Evolutionary conservation across 2,329 filamentous ascomycete genomes (phyloP), one percentile per base, ranked within the genome.

Genomic region (Fusarium abutilonis): DNA sequence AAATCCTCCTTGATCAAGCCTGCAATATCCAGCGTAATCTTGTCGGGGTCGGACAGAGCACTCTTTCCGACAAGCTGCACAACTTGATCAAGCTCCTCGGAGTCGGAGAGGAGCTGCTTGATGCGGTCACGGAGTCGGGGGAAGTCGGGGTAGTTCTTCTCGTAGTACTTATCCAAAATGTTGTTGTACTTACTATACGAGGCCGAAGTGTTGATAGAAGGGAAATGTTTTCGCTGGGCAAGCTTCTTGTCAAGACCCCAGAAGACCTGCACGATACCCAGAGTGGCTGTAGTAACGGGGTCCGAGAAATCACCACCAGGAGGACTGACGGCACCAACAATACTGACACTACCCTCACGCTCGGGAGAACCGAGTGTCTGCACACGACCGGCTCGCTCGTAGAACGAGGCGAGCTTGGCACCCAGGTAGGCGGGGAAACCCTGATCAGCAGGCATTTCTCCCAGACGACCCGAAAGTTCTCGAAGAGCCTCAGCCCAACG

Each of bases 211-310:
- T 99, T 99, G 83, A 99, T 93, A 29, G 93, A 97, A 6, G 95
- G 95, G 85, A 99, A 99, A 80, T 99, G 95, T 82, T 99, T 99
- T 72, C 95, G 89, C 81, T 98, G 95, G 19, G 95, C 95, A 59
- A 99, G 89, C 84, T 98, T 98, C 89, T 99, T 98, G 84, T 99
- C 95, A 46, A 98, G 86, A 85, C 95, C 95, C 95, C 95, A 99
- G 83, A 99, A 99, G 70, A 99, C 95, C 78, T 99, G 95, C 73
- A 99, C 95, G 74, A 99, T 99, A 86, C 91, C 87, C 43, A 99
- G 88, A 17, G 95, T 99, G 67, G 91, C 90, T 59, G 87, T 92
- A 13, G 95, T 99, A 73, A 99, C 95, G 17, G 95, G 95, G 80
- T 99, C 95, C 41, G 95, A 97, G 84, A 98, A 99, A 83, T 99